phyloP scores from a whole-genome alignment of 73 alveolate genomes.

The Stentor roeselii region DNA sequence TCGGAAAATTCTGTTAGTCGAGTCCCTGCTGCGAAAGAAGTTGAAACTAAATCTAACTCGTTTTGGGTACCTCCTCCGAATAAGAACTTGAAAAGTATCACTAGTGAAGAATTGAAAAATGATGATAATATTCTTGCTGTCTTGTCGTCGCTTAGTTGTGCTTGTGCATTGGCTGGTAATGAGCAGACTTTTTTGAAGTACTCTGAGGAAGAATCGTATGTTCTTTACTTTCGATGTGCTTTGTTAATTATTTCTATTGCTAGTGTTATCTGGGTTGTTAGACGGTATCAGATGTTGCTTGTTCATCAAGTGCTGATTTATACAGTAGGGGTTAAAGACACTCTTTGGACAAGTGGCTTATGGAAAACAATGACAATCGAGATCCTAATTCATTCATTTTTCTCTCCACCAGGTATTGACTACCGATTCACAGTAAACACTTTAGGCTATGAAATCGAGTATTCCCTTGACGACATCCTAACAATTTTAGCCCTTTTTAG shows the following conservation, averaged over 20 bases:
- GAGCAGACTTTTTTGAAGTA: not conserved
- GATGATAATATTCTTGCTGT: constrained; percentile 21
- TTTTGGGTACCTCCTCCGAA: not conserved
- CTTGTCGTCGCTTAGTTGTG: not conserved
- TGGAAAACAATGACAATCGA: not conserved
- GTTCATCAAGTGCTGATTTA: not conserved
- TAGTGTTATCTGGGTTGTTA: constrained; percentile 9
- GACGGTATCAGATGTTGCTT: not conserved
- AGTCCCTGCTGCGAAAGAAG: too few relatives aligned
- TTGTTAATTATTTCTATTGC: not conserved
- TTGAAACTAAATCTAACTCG: too few relatives aligned
- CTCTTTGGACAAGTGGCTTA: not conserved
- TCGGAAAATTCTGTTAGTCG: too few relatives aligned
- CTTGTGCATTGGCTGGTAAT: not conserved
- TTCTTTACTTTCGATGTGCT: not conserved
- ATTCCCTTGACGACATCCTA: not conserved
- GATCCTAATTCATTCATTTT: not conserved
- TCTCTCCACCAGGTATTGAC: constrained; percentile 22
- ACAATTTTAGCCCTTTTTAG: not conserved
- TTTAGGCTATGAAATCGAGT: not conserved
- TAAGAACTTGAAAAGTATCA: not conserved
- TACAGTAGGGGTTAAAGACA: not conserved
- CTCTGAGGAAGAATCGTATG: not conserved
- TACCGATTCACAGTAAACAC: not conserved
- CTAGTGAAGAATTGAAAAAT: not conserved